Evolutionary conservation across 2,329 filamentous ascomycete genomes (phyloP), one percentile per base, ranked within the genome.

Genomic region (Venturia oleaginea): DNA sequence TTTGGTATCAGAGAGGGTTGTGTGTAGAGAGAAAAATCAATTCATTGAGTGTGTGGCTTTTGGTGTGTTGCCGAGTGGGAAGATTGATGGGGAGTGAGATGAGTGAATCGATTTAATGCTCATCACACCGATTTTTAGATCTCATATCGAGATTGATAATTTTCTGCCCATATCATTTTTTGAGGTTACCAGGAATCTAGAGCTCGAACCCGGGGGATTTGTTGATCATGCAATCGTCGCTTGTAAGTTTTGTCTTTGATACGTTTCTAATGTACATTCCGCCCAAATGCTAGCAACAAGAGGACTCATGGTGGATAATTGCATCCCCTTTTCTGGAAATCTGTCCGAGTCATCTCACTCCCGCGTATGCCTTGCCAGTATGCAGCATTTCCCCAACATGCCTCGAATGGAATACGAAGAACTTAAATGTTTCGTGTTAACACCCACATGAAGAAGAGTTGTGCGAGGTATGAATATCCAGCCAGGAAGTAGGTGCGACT

Each of bases 391-490:
- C 34, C 59, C 4, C 22, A 42, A 32, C 4, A 34, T 15, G 17
- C 19, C 24, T 37, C 55, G 13, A 59, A 61, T 17, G 59, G 32
- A 42, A 46, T 61, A 22, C 17, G 37, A 42, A 24, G 4, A 42
- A 3, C 8, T 57, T n/a, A 63, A 37, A 63, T 57, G 27, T 64
- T 61, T 10, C 55, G 8, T n/a, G 63, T 89, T 67, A 90, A 76
- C 72, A 86, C 82, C 87, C 93, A 94, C 92, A 97, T 99, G 76
- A 97, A 96, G 64, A 92, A 80, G 69, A 97, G 84, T 79, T 99
- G 94, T 65, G 97, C 88, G 64, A 95, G 81, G 76, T 97, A 99
- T 55, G 92, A 93, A 78, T 99, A 97, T 69, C 92, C 83, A 76
- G 96, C 96, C 69, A 97, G 81, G 72, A 96, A 96, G 76, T 96